Evolutionary conservation across 2,329 filamentous ascomycete genomes (phyloP), one percentile per base, ranked within the genome.

Genomic region (Curvularia hawaiiensis): DNA sequence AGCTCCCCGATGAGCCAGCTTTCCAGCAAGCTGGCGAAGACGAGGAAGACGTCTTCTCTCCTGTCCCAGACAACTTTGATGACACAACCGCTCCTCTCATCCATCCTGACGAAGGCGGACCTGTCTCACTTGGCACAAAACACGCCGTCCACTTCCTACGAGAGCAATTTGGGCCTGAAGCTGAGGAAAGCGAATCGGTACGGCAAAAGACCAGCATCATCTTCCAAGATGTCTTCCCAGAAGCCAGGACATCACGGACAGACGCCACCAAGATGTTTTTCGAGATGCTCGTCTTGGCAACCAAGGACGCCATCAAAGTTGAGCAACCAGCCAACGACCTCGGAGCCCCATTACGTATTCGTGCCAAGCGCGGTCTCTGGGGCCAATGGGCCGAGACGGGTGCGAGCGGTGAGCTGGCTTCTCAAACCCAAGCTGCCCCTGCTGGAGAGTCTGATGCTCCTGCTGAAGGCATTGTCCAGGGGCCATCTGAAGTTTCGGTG

Each of bases 221-320:
- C 3, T 97, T 99, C 82, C 94, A 97, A 70, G 90, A 96, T 56
- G 84, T 99, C 47, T 84, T 97, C 33, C 95, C 95, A 0, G 91
- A 96, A 77, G 80, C 83, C 63, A 85, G 85, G 59, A 94, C 94
- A 0, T 92, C 85, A 64, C 91, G 91, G 76, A 90, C 90, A 9
- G 95, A 98, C 69, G 95, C 95, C 0, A 99, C 95, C 43, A 97
- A 97, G 83, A 97, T 99, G 92, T 99, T 99, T 81, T 99, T 99
- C 70, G 95, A 99, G 79, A 89, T 95, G 53, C 83, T 99, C 24
- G 95, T 99, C 3, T 84, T 99, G 46, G 95, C 94, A 5, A 99
- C 95, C 41, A 99, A 99, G 80, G 95, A 99, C 74, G 95, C 95
- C 28, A 90, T 99, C 79, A 97, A 97, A 79, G 92, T 98, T 26